Conservation (phyloP, 805 yeast genomes). For the Zygosaccharomyces bisporus region DNA sequence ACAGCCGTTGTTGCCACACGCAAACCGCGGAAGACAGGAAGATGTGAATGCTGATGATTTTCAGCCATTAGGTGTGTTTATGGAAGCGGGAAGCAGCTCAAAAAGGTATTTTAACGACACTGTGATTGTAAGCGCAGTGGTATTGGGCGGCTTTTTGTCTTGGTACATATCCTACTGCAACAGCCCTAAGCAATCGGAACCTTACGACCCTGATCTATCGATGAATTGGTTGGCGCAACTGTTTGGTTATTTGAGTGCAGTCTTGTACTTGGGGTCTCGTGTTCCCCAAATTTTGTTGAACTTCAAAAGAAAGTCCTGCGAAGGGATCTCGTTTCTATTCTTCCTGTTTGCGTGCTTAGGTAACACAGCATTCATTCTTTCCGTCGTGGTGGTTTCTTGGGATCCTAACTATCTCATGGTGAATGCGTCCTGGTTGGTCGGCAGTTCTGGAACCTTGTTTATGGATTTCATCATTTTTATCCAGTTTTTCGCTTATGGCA, state of each 20-base stretch:
- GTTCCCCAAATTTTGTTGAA: slow-evolving; percentile 88
- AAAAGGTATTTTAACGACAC: slow-evolving; percentile 32
- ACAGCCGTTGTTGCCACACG: slow-evolving; percentile 26
- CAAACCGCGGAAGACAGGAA: neutral
- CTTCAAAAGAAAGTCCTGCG: slow-evolving; percentile 84
- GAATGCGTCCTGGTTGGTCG: slow-evolving; percentile 90
- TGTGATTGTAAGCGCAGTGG: slow-evolving; percentile 61
- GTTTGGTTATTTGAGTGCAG: slow-evolving; percentile 78
- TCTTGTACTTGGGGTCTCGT: slow-evolving; percentile 78
- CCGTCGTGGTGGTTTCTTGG: slow-evolving; percentile 72
- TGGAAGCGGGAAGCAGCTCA: slow-evolving; percentile 18
- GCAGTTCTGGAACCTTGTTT: slow-evolving; percentile 80
- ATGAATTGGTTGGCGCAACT: slow-evolving; percentile 78
- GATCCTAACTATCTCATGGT: slow-evolving; percentile 67
- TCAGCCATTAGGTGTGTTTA: slow-evolving; percentile 11
- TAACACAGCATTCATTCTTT: slow-evolving; percentile 82
- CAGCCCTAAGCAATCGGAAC: slow-evolving; percentile 34
- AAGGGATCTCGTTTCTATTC: slow-evolving; percentile 90
- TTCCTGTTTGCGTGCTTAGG: slow-evolving; percentile 95
- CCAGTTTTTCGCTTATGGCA: slow-evolving; percentile 75
- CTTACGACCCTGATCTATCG: slow-evolving; percentile 42
- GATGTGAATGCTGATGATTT: slow-evolving; percentile 5
- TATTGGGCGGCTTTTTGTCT: slow-evolving; percentile 78
- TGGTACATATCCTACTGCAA: slow-evolving; percentile 68
- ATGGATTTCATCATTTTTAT: slow-evolving; percentile 80